phyloP scores from a whole-genome alignment of 345 rosid genomes.

The Sisymbrium altissimum region DNA sequence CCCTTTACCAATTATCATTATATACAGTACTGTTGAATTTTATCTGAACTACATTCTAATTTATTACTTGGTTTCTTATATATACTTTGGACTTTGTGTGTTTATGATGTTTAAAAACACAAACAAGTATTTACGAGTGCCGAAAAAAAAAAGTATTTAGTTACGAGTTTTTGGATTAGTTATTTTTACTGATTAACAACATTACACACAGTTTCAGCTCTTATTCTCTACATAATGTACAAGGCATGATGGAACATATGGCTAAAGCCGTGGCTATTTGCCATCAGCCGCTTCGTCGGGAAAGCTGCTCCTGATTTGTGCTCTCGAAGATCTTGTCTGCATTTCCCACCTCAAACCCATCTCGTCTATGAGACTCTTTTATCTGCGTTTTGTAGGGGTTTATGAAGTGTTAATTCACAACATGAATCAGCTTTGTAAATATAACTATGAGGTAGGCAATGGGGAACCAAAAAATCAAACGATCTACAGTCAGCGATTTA shows the following conservation, averaged over 20 bases:
- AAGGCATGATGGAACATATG: background rate
- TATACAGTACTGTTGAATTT: no score
- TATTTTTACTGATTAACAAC: background rate
- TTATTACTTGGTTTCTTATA: no score
- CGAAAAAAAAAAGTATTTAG: no score
- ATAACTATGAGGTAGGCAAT: background rate
- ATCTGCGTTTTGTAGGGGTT: constrained; percentile 41
- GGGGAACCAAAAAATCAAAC: background rate
- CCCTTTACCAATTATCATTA: no score
- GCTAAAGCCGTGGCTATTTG: background rate
- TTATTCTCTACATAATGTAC: constrained; percentile 23
- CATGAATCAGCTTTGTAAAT: background rate
- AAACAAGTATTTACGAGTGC: no score
- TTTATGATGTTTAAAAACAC: no score
- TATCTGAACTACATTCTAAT: no score
- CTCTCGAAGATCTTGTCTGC: constrained; percentile 96
- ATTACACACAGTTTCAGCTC: constrained; percentile 21
- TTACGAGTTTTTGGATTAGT: background rate
- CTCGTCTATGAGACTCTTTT: constrained; percentile 66
- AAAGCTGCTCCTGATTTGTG: constrained; percentile 42
- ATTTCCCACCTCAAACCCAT: constrained; percentile 92
- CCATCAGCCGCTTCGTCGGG: constrained; percentile 17
- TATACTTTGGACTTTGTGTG: no score
- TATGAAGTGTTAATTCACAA: background rate
- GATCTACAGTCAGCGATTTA: background rate